Evolutionary conservation across 208 protist genomes (phyloP).

Genomic region (Porcisia deanei): DNA sequence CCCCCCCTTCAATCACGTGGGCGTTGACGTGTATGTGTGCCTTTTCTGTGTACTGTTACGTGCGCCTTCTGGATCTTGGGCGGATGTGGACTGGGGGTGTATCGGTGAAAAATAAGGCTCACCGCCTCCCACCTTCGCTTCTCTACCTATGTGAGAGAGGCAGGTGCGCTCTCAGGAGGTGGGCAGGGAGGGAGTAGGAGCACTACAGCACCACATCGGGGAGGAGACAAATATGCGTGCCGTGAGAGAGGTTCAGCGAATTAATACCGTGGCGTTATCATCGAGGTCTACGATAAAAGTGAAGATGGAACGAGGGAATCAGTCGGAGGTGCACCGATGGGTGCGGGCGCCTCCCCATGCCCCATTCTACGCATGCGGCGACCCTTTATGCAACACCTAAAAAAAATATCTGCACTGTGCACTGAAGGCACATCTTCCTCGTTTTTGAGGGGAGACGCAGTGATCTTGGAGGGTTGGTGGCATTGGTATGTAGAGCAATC

Average conservation of each 20-base stretch:
- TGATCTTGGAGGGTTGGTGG: neutral
- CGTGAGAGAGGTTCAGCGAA: neutral
- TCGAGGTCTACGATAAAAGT: too few species aligned
- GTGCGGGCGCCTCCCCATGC: neutral
- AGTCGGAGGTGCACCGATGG: neutral
- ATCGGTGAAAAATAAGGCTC: neutral
- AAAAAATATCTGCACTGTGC: neutral
- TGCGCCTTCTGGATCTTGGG: neutral
- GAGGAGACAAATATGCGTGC: neutral
- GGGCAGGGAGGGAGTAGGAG: too few species aligned
- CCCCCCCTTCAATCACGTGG: neutral
- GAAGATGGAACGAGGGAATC: too few species aligned
- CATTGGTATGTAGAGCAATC: neutral
- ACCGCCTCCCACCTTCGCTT: too few species aligned
- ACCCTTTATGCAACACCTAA: too few species aligned
- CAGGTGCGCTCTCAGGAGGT: too few species aligned
- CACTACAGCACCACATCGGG: too few species aligned
- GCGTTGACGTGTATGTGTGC: neutral
- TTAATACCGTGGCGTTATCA: neutral
- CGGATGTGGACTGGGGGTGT: neutral
- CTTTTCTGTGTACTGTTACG: too few species aligned
- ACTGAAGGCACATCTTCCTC: neutral
- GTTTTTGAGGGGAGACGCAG: neutral
- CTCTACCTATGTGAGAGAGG: too few species aligned
- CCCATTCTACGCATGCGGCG: neutral